Evolutionary conservation across 306 rosid species (phyloP).

Genomic region (Ochetophila trinervis): DNA sequence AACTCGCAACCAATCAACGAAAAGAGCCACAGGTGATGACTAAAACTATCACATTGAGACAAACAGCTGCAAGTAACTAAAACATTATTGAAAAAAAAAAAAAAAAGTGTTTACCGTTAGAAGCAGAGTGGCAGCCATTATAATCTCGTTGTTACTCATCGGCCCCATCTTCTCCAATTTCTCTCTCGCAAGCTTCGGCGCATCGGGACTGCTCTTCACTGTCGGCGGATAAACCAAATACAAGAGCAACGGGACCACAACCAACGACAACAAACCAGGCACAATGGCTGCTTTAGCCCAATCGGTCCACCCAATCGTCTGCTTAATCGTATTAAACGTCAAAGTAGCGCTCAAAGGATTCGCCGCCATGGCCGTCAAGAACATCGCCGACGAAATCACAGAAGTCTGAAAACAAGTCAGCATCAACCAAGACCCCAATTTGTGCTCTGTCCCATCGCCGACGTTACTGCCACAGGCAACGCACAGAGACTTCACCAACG

Average conservation of each 20-base stretch:
- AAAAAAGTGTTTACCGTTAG: slow-evolving; percentile 57
- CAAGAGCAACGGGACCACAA: slow-evolving; percentile 78
- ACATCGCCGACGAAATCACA: slow-evolving; percentile 92
- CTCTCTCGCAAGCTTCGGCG: slow-evolving; percentile 89
- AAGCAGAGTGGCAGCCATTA: slow-evolving; percentile 83
- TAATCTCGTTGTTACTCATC: slow-evolving; percentile 68
- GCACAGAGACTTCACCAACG: slow-evolving; percentile 80
- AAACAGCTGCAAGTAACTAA: neutral
- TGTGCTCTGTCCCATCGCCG: slow-evolving; percentile 86
- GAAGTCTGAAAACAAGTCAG: slow-evolving; percentile 97
- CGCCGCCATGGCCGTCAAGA: slow-evolving; percentile 96
- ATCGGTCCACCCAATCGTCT: slow-evolving; percentile 93
- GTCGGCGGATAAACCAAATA: slow-evolving; percentile 85
- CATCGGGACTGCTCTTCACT: slow-evolving; percentile 84
- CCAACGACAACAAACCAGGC: slow-evolving; percentile 80
- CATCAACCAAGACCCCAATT: slow-evolving; percentile 90
- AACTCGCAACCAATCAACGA: no score
- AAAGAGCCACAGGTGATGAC: no score
- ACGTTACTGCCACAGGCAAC: slow-evolving; percentile 92
- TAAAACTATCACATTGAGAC: neutral
- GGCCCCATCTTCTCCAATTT: slow-evolving; percentile 90
- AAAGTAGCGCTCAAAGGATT: slow-evolving; percentile 84
- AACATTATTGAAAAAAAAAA: neutral
- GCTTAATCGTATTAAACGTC: slow-evolving; percentile 63
- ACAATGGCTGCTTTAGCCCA: slow-evolving; percentile 94